Conservation (phyloP, 2,329 filamentous ascomycete genomes). For the Paraphaeosphaeria sporulosa region DNA sequence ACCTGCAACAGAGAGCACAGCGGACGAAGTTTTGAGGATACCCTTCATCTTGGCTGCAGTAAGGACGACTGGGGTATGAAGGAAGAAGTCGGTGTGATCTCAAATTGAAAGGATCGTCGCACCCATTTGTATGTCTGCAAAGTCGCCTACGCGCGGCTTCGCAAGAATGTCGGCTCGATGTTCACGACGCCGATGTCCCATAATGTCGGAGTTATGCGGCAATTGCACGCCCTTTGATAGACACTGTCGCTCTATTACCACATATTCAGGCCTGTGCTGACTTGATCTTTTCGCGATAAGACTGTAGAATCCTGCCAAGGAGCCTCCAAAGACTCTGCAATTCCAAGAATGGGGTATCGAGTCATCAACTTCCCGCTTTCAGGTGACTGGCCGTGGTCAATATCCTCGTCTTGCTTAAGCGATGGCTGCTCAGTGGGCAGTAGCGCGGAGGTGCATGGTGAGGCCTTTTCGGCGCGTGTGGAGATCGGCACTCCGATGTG, state of each 20-base stretch:
- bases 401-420: background rate
- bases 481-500: background rate
- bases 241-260: background rate
- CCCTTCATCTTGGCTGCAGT: constrained; percentile 31
- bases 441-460: background rate
- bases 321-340: background rate
- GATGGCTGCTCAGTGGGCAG: background rate
- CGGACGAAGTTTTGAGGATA: constrained; percentile 35
- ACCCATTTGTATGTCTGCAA: background rate
- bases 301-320: background rate
- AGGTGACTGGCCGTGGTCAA: background rate
- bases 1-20: constrained; percentile 29
- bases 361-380: background rate
- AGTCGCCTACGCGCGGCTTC: background rate
- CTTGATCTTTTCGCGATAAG: background rate
- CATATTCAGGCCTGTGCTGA: background rate
- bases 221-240: background rate
- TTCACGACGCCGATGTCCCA: background rate
- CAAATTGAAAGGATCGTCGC: background rate
- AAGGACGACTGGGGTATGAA: background rate
- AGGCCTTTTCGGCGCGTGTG: background rate
- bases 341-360: background rate
- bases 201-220: background rate
- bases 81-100: background rate
- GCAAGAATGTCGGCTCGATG: background rate